Percentiles rank a stretch among this genome's conserved stretches.
phyloP scores from a whole-genome alignment of 345 rosid species.

The Mallotus nudiflorus region DNA sequence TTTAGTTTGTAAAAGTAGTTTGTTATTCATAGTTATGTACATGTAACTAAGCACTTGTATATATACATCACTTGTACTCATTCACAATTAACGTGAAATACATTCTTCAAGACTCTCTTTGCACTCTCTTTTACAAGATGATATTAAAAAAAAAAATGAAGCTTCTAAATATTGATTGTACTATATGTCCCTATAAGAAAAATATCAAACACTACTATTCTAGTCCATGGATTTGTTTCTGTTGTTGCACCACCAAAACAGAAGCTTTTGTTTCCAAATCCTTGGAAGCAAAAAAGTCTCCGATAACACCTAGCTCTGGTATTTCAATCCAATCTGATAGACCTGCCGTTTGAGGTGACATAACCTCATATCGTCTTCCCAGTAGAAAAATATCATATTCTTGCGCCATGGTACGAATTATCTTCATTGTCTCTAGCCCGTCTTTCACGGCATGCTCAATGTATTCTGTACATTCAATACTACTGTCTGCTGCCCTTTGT shows the following conservation, averaged over 20 bases:
- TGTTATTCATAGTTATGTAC: too few species aligned
- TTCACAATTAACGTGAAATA: too few species aligned
- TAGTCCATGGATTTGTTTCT: not conserved
- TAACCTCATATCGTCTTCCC: slow-evolving; percentile 46
- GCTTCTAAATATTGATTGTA: too few species aligned
- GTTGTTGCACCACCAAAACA: slow-evolving; percentile 60
- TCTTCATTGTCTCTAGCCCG: slow-evolving; percentile 39
- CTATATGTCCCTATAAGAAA: too few species aligned
- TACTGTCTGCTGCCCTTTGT: not conserved
- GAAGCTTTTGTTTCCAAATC: slow-evolving; percentile 45
- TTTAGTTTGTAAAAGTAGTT: too few species aligned
- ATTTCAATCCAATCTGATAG: slow-evolving; percentile 61
- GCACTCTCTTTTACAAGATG: too few species aligned
- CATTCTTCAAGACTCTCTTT: too few species aligned
- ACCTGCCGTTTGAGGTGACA: slow-evolving; percentile 38
- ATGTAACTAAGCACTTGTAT: too few species aligned
- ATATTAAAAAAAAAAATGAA: too few species aligned
- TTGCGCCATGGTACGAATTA: slow-evolving; percentile 33
- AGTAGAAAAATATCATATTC: slow-evolving; percentile 46
- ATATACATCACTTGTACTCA: too few species aligned
- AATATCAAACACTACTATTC: not conserved
- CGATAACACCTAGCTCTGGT: slow-evolving; percentile 63
- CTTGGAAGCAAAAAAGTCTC: slow-evolving; percentile 62
- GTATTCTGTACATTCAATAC: slow-evolving; percentile 18
- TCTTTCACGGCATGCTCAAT: slow-evolving; percentile 30